These are phyloP conservation scores for Phenoliferia sp. DNA, from an alignment of 1,284 basidiomycete genomes.

Conservation along the genomic window DNA sequence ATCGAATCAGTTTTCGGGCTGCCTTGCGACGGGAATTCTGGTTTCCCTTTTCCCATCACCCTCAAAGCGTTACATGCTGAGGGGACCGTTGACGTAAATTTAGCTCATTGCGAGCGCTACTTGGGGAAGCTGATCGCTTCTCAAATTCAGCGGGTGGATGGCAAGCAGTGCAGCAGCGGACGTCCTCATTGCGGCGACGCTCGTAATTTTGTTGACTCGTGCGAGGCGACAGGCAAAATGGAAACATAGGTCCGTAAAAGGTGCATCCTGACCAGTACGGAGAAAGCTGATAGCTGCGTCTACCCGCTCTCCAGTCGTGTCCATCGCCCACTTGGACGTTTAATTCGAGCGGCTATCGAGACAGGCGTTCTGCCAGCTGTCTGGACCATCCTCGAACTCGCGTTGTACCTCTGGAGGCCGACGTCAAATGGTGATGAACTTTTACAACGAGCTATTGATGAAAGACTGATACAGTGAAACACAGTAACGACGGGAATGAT, in stretches of 20 bases:
- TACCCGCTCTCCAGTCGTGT: not conserved
- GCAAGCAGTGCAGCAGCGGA: no score
- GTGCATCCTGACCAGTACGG: not conserved
- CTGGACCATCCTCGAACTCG: not conserved
- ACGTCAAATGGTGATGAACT: not conserved
- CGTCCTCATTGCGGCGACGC: no score
- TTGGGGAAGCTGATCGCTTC: no score
- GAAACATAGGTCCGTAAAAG: not conserved
- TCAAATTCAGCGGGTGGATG: no score
- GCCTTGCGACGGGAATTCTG: no score
- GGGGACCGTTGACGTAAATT: no score
- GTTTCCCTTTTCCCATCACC: no score
- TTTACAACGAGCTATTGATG: not conserved
- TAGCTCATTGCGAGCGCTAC: no score
- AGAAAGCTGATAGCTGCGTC: not conserved
- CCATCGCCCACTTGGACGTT: not conserved
- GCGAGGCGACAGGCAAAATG: not conserved
- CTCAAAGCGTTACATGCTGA: no score
- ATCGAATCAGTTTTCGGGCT: no score
- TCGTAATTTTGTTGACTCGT: no score
- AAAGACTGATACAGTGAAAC: not conserved
- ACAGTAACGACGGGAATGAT: not conserved
- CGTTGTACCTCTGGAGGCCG: not conserved
- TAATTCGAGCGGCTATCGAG: not conserved
- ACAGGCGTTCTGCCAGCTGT: not conserved